Conservation (phyloP, 148 eudicot genomes). For the Amaranthus cruentus region DNA sequence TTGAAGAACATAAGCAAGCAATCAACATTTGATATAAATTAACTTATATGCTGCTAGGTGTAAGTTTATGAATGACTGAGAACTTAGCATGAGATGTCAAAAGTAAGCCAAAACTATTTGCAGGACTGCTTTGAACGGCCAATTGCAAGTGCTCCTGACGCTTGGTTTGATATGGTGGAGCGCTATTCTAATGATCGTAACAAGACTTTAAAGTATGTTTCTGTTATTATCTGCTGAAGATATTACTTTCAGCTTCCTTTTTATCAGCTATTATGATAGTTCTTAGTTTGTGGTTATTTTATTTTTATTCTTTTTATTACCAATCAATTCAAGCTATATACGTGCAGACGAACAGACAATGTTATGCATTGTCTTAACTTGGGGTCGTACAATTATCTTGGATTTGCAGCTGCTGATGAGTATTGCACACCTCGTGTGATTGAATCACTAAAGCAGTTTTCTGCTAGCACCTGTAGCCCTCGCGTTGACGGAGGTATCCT, state of each 20-base stretch:
- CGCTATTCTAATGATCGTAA: slow-evolving; percentile 86
- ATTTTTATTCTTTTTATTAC: not conserved
- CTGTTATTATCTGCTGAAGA: slow-evolving; percentile 1
- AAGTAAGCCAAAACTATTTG: no score
- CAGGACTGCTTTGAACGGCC: slow-evolving; percentile 98
- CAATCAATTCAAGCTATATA: slow-evolving; percentile 4
- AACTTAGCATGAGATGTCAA: not conserved
- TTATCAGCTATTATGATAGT: not conserved
- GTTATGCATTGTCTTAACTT: slow-evolving; percentile 70
- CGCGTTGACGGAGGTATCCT: slow-evolving; percentile 87
- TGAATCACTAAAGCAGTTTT: slow-evolving; percentile 62
- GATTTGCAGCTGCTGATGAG: slow-evolving; percentile 96
- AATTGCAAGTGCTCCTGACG: slow-evolving; percentile 94
- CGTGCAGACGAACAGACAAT: slow-evolving; percentile 75
- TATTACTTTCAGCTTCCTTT: not conserved
- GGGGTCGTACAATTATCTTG: slow-evolving; percentile 98
- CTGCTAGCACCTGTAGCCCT: slow-evolving; percentile 75
- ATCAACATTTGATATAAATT: not conserved
- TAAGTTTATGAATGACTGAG: not conserved
- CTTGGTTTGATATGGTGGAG: slow-evolving; percentile 97
- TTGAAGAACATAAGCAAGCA: not conserved
- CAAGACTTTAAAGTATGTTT: slow-evolving; percentile 78
- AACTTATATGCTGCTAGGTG: not conserved
- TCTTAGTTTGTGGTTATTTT: not conserved
- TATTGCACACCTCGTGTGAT: slow-evolving; percentile 91